Base-by-base conservation (phyloP, 2,329 filamentous ascomycete genomes). In the Aspergillus terreus region DNA sequence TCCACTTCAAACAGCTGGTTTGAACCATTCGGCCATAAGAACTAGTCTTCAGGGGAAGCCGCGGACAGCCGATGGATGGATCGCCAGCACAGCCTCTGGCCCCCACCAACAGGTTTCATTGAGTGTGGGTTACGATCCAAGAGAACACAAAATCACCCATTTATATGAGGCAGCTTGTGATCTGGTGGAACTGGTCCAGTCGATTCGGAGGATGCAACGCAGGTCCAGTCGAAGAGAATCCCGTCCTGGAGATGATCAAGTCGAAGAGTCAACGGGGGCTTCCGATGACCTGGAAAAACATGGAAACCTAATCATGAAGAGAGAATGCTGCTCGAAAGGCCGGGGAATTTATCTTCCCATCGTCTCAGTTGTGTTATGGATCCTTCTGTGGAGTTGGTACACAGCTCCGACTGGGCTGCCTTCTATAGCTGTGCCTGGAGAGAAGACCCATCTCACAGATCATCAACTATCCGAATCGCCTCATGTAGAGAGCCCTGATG, bases 181-280 rank as follows among this genome's bases (percentile, higher is more conserved):
- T 12, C 15, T 23, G 40, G 23, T 42, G 38, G 17, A 10, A 17
- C 17, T 17, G 14, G 15, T 41, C 33, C 15, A 10, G 15, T 2
- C 14, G 35, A 33, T 35, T 21, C 7, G 27, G 27, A 54, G 19
- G 32, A 61, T 64, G 58, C 55, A 61, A 47, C 44, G 51, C 42
- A 45, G 56, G 44, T 49, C 52, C 23, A 64, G 61, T 54, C 55
- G 52, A 32, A 48, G 52, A 49, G 55, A 53, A 41, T 47, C 33
- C 35, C 14, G 10, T 6, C 23, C 23, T 23, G 23, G 23, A 23
- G 4, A 23, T 38, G 35, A 38, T n/a, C 11, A 15, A 38, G 35
- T 12, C 3, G 35, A 17, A n/a, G 5, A 30, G 27, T 30, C 27
- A 30, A 30, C 27, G 10, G 27, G 27, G 7, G 27, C 9, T 3